These are phyloP conservation scores for Pseudocercospora pini-densiflorae DNA, from an alignment of 2,329 filamentous ascomycete species.

Conservation along the genomic window DNA sequence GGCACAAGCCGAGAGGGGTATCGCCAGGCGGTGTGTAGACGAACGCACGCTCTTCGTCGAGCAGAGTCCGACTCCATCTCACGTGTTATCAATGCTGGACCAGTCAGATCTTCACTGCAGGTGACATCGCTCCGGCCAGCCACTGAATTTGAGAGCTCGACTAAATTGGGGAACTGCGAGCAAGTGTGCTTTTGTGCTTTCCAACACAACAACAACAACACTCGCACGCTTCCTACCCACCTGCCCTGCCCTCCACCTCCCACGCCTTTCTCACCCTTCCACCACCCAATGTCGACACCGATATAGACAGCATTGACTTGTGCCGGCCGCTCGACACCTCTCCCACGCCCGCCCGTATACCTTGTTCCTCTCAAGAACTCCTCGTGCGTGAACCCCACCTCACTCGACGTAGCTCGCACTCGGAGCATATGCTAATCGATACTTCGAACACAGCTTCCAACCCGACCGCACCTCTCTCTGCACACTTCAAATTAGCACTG, in stretches of 20 bases:
- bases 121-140: background rate
- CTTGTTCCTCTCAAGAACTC: constrained; percentile 11
- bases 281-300: constrained; percentile 19
- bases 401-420: constrained; percentile 8
- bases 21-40: constrained; percentile 1
- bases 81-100: constrained; percentile 2
- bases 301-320: constrained; percentile 24
- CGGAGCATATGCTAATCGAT: constrained; percentile 14
- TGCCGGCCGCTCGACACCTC: constrained; percentile 12
- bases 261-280: constrained; percentile 8
- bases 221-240: background rate
- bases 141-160: constrained; percentile 2
- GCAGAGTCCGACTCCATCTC: background rate
- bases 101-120: constrained; percentile 3
- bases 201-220: background rate
- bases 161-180: constrained; percentile 1
- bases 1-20: constrained; percentile 2
- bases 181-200: background rate
- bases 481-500: constrained; percentile 15
- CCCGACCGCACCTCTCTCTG: constrained; percentile 14
- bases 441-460: constrained; percentile 10
- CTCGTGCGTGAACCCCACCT: constrained; percentile 20
- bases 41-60: background rate
- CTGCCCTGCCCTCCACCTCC: constrained; percentile 7
- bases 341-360: constrained; percentile 12